phyloP scores from a whole-genome alignment of 371 early-diverging fungal species.

The Mortierella sp. region DNA sequence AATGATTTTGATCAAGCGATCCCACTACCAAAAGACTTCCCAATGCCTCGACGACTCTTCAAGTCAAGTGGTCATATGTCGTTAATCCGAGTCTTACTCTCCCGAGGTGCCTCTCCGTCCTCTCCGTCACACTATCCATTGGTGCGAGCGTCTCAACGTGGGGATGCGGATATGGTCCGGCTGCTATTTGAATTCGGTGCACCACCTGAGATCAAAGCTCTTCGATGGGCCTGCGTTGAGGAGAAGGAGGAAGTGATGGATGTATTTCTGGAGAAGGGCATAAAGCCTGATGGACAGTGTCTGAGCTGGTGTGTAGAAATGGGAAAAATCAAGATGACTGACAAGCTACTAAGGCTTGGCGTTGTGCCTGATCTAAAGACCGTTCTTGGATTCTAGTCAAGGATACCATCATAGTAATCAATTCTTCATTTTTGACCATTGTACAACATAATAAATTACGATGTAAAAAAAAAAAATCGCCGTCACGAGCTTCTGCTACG shows the following conservation, averaged over 20 bases:
- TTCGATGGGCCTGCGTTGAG: conserved; percentile 48
- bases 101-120: conserved; percentile 43
- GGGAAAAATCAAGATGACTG: conserved; percentile 41
- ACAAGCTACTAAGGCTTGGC: conserved; percentile 39
- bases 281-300: conserved; percentile 41
- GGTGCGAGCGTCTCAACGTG: conserved; percentile 43
- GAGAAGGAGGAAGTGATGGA: conserved; percentile 43
- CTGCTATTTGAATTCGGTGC: conserved; percentile 33
- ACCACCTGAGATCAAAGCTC: conserved; percentile 36
- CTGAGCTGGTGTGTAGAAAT: conserved; percentile 44
- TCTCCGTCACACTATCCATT: conserved; percentile 37
- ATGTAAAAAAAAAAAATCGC: too few relatives aligned
- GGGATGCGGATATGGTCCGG: conserved; percentile 45
- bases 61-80: conserved; percentile 19
- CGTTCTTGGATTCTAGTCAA: conserved; percentile 25
- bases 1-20: conserved; percentile 5
- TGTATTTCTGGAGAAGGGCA: conserved; percentile 35
- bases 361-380: conserved; percentile 53
- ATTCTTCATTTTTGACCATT: too few relatives aligned
- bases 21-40: conserved; percentile 41
- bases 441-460: too few relatives aligned
- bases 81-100: conserved; percentile 25
- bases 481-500: too few relatives aligned
- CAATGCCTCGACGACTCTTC: conserved; percentile 49
- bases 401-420: too few relatives aligned